Evolutionary conservation across 2,329 filamentous ascomycete genomes (phyloP).

Genomic region (Nannizziopsis arthrosporioides): DNA sequence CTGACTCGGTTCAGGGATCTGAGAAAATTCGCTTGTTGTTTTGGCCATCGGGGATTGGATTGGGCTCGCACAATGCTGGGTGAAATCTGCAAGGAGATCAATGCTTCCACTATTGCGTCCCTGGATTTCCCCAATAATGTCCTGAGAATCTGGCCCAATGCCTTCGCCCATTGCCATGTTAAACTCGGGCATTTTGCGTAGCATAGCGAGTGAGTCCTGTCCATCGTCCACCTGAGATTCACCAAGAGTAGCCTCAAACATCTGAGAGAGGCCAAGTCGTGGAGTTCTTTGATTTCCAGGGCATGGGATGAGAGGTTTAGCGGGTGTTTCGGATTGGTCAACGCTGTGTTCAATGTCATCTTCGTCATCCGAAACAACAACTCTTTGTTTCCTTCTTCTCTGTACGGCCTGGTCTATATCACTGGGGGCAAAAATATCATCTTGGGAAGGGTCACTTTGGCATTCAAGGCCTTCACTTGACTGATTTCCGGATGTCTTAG

Average conservation of each 20-base stretch:
- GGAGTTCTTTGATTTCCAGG: slow-evolving; percentile 40
- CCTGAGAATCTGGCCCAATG: slow-evolving; percentile 51
- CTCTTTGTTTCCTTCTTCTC: slow-evolving; percentile 42
- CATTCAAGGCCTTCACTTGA: slow-evolving; percentile 28
- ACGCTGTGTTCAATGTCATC: slow-evolving; percentile 29
- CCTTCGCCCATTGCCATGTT: slow-evolving; percentile 47
- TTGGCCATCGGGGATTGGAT: slow-evolving; percentile 28
- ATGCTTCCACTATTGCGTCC: slow-evolving; percentile 31
- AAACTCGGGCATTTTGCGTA: slow-evolving; percentile 42
- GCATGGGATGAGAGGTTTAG: slow-evolving; percentile 53
- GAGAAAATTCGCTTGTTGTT: slow-evolving; percentile 52
- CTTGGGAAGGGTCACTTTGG: slow-evolving; percentile 20
- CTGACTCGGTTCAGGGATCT: slow-evolving; percentile 65
- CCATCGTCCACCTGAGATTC: slow-evolving; percentile 40
- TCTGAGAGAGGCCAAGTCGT: slow-evolving; percentile 66
- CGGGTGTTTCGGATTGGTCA: slow-evolving; percentile 17
- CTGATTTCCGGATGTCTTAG: slow-evolving; percentile 29
- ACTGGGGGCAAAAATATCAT: slow-evolving; percentile 32
- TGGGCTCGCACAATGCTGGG: slow-evolving; percentile 24
- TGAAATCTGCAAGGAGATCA: slow-evolving; percentile 35
- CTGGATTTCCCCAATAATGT: slow-evolving; percentile 49
- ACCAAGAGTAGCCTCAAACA: slow-evolving; percentile 82
- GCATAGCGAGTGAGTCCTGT: slow-evolving; percentile 40
- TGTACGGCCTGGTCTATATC: slow-evolving; percentile 26
- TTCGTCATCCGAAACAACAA: slow-evolving; percentile 57